Evolutionary conservation across 306 rosid species (phyloP).

Genomic region (Nissolia schottii): DNA sequence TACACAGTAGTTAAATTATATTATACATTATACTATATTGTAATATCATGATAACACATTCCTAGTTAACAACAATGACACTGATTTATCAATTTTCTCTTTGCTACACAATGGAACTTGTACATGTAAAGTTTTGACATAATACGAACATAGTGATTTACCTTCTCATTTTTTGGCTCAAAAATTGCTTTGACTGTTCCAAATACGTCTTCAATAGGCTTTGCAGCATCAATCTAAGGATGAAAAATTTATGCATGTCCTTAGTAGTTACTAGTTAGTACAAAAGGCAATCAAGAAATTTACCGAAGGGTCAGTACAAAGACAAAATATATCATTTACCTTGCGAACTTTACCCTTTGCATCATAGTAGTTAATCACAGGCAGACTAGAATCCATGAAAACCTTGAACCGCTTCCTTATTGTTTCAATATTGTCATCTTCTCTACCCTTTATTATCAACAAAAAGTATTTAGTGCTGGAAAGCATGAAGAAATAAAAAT

Average conservation of each 20-base stretch:
- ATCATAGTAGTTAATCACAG: slow-evolving; percentile 71
- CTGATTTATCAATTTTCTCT: slow-evolving; percentile 24
- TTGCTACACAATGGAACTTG: slow-evolving; percentile 32
- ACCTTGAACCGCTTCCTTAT: slow-evolving; percentile 92
- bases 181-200: slow-evolving; percentile 78
- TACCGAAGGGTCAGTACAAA: not conserved
- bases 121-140: slow-evolving; percentile 39
- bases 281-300: slow-evolving; percentile 11
- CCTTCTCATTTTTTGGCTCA: slow-evolving; percentile 78
- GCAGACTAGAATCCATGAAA: slow-evolving; percentile 86
- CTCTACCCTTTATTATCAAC: slow-evolving; percentile 69
- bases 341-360: slow-evolving; percentile 73
- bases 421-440: slow-evolving; percentile 92
- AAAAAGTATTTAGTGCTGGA: not conserved
- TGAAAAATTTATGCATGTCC: slow-evolving; percentile 14
- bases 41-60: slow-evolving; percentile 17
- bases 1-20: not conserved
- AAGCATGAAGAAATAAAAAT: not conserved
- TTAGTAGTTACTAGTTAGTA: too few species aligned
- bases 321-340: slow-evolving; percentile 45
- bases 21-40: slow-evolving; percentile 29
- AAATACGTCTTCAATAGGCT: slow-evolving; percentile 75
- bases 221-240: slow-evolving; percentile 76
- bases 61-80: slow-evolving; percentile 1
- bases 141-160: slow-evolving; percentile 41